Evolutionary conservation across 768 basidiomycete genomes (phyloP).

Genomic region (Nidularia pulvinata): DNA sequence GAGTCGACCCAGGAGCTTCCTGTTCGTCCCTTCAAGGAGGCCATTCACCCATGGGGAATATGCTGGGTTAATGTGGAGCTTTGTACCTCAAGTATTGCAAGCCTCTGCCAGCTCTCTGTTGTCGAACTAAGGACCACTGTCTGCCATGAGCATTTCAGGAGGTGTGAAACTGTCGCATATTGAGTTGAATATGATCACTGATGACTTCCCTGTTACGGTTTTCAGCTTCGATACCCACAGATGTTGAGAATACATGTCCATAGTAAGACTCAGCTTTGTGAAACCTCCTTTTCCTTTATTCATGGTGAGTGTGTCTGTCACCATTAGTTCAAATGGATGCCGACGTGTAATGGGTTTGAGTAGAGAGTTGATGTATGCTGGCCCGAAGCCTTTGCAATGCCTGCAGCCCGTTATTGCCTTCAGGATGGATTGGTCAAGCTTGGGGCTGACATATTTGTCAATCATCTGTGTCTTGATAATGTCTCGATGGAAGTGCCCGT

Average conservation of each 20-base stretch:
- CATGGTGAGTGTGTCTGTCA: conserved; percentile 28
- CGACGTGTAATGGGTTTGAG: conserved; percentile 29
- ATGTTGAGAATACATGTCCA: conserved; percentile 25
- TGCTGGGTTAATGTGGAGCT: conserved; percentile 16
- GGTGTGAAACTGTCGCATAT: conserved; percentile 17
- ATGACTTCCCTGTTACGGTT: conserved; percentile 18
- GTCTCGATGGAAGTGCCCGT: conserved; percentile 32
- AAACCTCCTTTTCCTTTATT: conserved; percentile 26
- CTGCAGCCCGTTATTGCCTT: conserved; percentile 20
- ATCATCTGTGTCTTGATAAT: conserved; percentile 22
- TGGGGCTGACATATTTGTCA: conserved; percentile 21
- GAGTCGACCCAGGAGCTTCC: conserved; percentile 18
- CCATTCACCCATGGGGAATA: conserved; percentile 42
- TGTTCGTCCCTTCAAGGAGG: conserved; percentile 14
- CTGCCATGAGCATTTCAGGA: conserved; percentile 30
- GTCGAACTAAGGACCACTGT: conserved; percentile 32
- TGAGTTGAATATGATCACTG: conserved; percentile 7
- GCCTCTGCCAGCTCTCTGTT: conserved; percentile 21
- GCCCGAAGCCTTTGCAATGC: conserved; percentile 25
- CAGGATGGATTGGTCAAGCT: conserved; percentile 19
- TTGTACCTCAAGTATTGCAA: conserved; percentile 16
- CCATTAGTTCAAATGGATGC: conserved; percentile 34
- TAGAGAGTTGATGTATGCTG: conserved; percentile 24
- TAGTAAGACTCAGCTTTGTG: conserved; percentile 17
- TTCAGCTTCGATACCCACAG: conserved; percentile 26